Conservation (phyloP, 2,329 filamentous ascomycete species). For the Arthrobotrys pseudoclavata region DNA sequence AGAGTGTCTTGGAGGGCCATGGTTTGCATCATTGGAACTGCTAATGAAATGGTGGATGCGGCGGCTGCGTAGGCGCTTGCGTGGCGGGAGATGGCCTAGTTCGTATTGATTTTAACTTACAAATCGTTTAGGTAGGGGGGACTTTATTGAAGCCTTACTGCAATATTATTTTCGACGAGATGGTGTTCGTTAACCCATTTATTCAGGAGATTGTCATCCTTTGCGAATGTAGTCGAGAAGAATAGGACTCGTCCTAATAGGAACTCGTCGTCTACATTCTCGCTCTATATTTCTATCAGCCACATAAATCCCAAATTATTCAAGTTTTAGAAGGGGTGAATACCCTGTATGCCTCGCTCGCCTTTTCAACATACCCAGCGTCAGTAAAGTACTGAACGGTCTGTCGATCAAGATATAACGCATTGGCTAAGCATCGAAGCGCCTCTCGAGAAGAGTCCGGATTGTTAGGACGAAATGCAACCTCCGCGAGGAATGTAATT, state of each 20-base stretch:
- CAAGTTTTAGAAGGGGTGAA: neutral
- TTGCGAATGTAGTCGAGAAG: constrained; percentile 81
- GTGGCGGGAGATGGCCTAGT: constrained; percentile 74
- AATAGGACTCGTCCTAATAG: constrained; percentile 83
- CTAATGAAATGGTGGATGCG: constrained; percentile 65
- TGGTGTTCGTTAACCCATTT: constrained; percentile 76
- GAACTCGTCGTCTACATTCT: constrained; percentile 87
- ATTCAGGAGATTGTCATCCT: constrained; percentile 73
- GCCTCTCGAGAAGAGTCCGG: constrained; percentile 78
- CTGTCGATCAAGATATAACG: constrained; percentile 77
- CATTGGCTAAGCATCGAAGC: constrained; percentile 86
- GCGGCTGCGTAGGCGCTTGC: constrained; percentile 70
- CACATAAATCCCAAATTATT: neutral
- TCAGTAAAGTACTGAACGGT: constrained; percentile 81
- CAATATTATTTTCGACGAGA: constrained; percentile 77
- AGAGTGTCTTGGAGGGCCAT: constrained; percentile 86
- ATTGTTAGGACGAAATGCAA: constrained; percentile 73
- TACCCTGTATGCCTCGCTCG: constrained; percentile 77
- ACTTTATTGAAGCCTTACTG: constrained; percentile 64
- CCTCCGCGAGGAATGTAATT: constrained; percentile 81
- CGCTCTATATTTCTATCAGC: constrained; percentile 67
- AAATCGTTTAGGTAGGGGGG: constrained; percentile 34
- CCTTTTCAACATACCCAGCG: constrained; percentile 76
- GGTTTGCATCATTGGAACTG: constrained; percentile 72
- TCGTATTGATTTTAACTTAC: neutral